phyloP scores from a whole-genome alignment of 129 eudicot genomes.

The Sambucus nigra region DNA sequence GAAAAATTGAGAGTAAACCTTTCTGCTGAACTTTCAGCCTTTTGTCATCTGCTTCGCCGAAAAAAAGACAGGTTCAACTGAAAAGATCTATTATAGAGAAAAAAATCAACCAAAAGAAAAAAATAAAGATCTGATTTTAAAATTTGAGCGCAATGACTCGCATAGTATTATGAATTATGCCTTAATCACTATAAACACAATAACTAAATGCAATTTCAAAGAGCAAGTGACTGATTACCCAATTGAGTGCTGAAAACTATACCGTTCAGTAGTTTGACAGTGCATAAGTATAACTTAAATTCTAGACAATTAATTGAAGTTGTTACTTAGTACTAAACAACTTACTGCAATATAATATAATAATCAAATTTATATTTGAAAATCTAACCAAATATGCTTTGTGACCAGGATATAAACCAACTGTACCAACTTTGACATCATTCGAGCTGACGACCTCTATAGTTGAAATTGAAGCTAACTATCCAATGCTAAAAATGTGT shows the following conservation, averaged over 20 bases:
- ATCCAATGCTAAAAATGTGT: too few relatives aligned
- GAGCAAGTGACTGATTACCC: background rate
- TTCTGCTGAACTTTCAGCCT: constrained; percentile 37
- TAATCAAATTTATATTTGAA: too few relatives aligned
- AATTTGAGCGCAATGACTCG: constrained; percentile 4
- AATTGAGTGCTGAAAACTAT: background rate
- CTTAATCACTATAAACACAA: background rate
- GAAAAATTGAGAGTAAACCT: constrained; percentile 23
- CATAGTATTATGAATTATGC: background rate
- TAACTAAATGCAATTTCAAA: background rate
- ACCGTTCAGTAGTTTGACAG: background rate
- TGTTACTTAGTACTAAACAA: background rate
- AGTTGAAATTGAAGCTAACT: too few relatives aligned
- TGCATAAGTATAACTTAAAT: too few relatives aligned
- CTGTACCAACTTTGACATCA: too few relatives aligned
- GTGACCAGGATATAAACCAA: too few relatives aligned
- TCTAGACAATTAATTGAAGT: background rate
- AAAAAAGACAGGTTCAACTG: constrained; percentile 32
- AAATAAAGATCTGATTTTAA: constrained; percentile 17
- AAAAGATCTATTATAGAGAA: constrained; percentile 29
- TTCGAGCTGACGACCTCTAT: too few relatives aligned
- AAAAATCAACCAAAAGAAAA: constrained; percentile 24
- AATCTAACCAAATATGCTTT: too few relatives aligned
- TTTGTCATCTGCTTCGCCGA: constrained; percentile 35
- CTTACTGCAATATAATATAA: background rate